Base-by-base conservation (phyloP, 2,329 filamentous ascomycete species). In the Mycosphaerella arachidis region DNA sequence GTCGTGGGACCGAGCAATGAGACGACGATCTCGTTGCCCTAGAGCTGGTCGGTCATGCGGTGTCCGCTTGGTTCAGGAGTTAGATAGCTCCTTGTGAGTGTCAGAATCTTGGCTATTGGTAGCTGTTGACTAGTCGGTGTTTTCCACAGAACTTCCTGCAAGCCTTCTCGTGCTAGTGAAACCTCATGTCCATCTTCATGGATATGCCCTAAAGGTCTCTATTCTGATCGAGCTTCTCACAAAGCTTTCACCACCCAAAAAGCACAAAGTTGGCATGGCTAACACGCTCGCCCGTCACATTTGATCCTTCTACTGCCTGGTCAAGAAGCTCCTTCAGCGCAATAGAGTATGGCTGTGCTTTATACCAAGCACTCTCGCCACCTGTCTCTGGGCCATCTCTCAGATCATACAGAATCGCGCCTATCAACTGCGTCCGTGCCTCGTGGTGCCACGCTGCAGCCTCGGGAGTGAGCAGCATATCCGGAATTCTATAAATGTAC, bases 231-330 rank as follows among this genome's bases (percentile, higher is more conserved):
- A 62, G 16, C 46, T 48, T 53, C 61, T 67, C 68, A 16, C 70
- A 62, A 60, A 80, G 79, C 6, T 76, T 66, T 58, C 83, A 64
- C 13, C 73, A 74, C 1, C 74, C 77, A 0, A 75, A 76, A 68
- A 82, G 79, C 1, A 82, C 72, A 58, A 86, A 82, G 68, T 86
- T 85, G 3, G 79, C 80, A 69, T 83, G 87, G 40, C 77, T 77
- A 6, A 79, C 74, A 58, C 77, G 79, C 50, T 80, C 72, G 0
- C 87, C 87, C 61, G 82, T 51, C 58, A 89, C 84, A 68, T 83
- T 89, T 0, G 84, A 84, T 0, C 87, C 87, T 0, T 80, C 77
- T 0, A 74, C 68, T 31, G 81, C 81, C 72, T 85, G 81, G 12
- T 6, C 20, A 9, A 59, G 43, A 7, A 51, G 6, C 31, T 55